These are phyloP conservation scores for Elasticomyces elasticus DNA, from an alignment of 495 filamentous ascomycete species.

Conservation along the genomic window DNA sequence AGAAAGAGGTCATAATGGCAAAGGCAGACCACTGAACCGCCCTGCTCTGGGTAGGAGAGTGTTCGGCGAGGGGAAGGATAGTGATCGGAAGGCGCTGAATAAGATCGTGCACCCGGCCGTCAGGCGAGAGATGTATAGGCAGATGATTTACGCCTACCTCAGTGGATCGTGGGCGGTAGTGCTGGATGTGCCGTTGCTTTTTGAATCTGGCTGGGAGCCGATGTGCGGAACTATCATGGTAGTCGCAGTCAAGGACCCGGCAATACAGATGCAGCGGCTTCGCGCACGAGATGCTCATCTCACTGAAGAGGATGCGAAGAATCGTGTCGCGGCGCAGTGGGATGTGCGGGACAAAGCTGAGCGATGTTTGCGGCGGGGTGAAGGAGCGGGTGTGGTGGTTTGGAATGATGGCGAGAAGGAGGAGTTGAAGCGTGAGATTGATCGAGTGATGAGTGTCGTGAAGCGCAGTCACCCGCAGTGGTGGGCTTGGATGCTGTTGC, in stretches of 20 bases:
- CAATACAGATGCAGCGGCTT: conserved; percentile 69
- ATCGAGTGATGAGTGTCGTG: conserved; percentile 52
- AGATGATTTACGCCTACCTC: conserved; percentile 55
- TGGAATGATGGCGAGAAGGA: conserved; percentile 73
- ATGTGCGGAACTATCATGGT: conserved; percentile 77
- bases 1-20: conserved; percentile 35
- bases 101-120: conserved; percentile 89
- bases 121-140: conserved; percentile 60
- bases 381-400: conserved; percentile 59
- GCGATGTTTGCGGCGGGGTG: conserved; percentile 54
- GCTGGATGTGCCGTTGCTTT: conserved; percentile 86
- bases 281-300: conserved; percentile 61
- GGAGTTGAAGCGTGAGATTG: conserved; percentile 55
- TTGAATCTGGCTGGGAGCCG: conserved; percentile 72
- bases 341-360: conserved; percentile 72
- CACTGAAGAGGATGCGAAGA: conserved; percentile 66
- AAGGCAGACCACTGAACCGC: conserved; percentile 67
- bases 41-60: conserved; percentile 75
- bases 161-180: conserved; percentile 74
- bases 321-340: conserved; percentile 72
- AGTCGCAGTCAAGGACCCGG: conserved; percentile 64
- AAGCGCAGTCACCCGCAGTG: conserved; percentile 54
- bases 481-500: conserved; percentile 69
- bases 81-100: conserved; percentile 66
- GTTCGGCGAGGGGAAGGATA: conserved; percentile 62